phyloP scores from a whole-genome alignment of 2,329 filamentous ascomycete genomes.

The Decorospora gaudefroyi region DNA sequence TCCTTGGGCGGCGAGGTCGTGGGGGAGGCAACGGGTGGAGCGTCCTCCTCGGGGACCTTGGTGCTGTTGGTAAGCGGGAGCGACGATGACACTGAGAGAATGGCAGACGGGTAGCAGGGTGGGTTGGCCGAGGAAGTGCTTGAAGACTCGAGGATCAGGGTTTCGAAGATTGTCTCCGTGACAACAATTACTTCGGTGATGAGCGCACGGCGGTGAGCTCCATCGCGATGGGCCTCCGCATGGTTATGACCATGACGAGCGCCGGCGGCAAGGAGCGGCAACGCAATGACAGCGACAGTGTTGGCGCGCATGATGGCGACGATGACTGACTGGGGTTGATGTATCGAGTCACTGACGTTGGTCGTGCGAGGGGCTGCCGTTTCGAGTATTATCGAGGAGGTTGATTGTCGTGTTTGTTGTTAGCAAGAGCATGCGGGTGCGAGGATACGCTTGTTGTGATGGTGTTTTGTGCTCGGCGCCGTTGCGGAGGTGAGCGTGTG shows the following conservation, averaged over 20 bases:
- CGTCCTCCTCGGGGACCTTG: neutral
- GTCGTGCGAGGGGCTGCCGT: neutral
- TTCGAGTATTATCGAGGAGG: neutral
- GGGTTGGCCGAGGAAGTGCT: neutral
- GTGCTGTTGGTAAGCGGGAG: neutral
- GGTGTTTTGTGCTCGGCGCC: neutral
- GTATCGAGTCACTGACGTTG: neutral
- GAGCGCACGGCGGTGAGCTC: slow-evolving; percentile 3
- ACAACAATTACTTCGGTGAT: slow-evolving; percentile 12
- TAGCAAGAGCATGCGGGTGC: neutral
- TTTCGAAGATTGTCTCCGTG: slow-evolving; percentile 14
- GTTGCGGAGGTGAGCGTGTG: slow-evolving; percentile 10
- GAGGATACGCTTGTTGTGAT: slow-evolving; percentile 3
- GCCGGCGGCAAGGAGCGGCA: slow-evolving; percentile 8
- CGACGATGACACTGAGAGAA: too few species aligned
- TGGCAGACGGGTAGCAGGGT: too few species aligned
- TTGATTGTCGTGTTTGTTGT: slow-evolving; percentile 5
- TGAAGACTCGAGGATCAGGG: slow-evolving; percentile 5
- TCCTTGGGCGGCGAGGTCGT: neutral
- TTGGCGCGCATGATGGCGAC: slow-evolving; percentile 6
- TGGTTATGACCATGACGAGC: slow-evolving; percentile 2
- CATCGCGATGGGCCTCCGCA: slow-evolving; percentile 1
- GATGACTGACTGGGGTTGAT: neutral
- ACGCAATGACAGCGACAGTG: neutral
- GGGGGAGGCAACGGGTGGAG: neutral